Conservation (phyloP, 345 rosid genomes). For the Aegle marmelos region DNA sequence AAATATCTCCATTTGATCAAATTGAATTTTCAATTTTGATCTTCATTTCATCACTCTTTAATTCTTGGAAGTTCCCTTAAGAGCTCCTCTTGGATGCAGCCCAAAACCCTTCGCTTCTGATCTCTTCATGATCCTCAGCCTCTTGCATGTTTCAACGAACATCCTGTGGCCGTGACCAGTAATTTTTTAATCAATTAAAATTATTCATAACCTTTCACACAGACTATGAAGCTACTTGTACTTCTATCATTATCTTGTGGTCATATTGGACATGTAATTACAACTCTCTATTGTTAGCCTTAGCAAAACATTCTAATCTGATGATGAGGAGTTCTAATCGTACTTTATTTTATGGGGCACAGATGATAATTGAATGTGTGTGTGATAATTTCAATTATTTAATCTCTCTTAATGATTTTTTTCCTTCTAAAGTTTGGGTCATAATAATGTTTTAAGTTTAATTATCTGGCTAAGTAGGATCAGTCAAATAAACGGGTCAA, state of each 20-base stretch:
- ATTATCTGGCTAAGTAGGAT: too few relatives aligned
- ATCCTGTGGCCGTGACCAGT: slow-evolving; percentile 29
- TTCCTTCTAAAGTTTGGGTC: too few relatives aligned
- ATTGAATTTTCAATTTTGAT: neutral
- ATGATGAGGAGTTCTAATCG: too few relatives aligned
- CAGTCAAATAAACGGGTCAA: neutral
- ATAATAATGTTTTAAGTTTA: too few relatives aligned
- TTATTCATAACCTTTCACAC: neutral
- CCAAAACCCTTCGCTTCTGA: slow-evolving; percentile 33
- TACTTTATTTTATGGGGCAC: too few relatives aligned
- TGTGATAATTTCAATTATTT: too few relatives aligned
- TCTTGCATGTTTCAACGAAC: slow-evolving; percentile 66
- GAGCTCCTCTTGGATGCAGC: slow-evolving; percentile 2
- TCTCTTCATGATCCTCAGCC: slow-evolving; percentile 62
- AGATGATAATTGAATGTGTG: too few relatives aligned
- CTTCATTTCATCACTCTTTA: neutral
- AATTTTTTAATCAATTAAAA: neutral
- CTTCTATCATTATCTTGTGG: too few relatives aligned
- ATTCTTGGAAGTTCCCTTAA: slow-evolving; percentile 3
- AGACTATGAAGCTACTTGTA: neutral
- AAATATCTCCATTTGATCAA: slow-evolving; percentile 3
- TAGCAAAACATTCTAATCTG: too few relatives aligned
- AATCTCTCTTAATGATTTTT: too few relatives aligned
- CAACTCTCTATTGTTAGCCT: too few relatives aligned
- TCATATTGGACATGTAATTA: too few relatives aligned